phyloP scores from a whole-genome alignment of 345 rosid species.

The Gossypium raimondii region DNA sequence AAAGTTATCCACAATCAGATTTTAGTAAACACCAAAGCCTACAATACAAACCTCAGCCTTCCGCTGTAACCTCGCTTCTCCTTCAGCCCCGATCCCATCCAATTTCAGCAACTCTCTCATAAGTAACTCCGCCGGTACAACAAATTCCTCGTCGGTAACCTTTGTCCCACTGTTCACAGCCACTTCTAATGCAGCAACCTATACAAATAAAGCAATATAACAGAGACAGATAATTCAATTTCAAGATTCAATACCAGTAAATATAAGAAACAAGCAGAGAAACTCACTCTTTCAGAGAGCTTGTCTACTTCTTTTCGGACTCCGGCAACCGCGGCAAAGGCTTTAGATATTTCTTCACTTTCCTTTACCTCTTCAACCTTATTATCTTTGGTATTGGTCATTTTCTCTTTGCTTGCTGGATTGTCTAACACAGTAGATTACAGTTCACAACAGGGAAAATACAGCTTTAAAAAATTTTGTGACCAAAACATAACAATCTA shows the following conservation, averaged over 20 bases:
- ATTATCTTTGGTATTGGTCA: slow-evolving; percentile 26
- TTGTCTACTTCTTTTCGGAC: slow-evolving; percentile 60
- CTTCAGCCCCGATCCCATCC: slow-evolving; percentile 79
- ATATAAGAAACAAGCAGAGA: background rate
- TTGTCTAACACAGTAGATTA: slow-evolving; percentile 28
- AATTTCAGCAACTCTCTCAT: slow-evolving; percentile 82
- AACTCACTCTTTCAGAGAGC: slow-evolving; percentile 69
- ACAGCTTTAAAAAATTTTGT: background rate
- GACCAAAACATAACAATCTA: background rate
- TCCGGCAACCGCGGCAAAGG: slow-evolving; percentile 46
- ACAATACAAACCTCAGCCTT: slow-evolving; percentile 73
- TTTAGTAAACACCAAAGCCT: background rate
- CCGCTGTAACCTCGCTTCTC: slow-evolving; percentile 72
- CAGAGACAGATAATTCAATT: background rate
- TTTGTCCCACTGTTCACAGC: slow-evolving; percentile 59
- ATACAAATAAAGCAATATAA: background rate
- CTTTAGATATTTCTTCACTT: slow-evolving; percentile 42
- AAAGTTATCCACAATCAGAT: background rate
- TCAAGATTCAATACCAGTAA: background rate
- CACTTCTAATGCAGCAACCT: slow-evolving; percentile 73
- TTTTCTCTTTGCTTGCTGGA: slow-evolving; percentile 29
- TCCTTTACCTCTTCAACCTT: slow-evolving; percentile 25
- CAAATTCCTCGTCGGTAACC: slow-evolving; percentile 59
- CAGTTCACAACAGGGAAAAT: background rate
- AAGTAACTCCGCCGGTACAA: slow-evolving; percentile 62